These are phyloP conservation scores for Colletotrichum orchidophilum DNA, from an alignment of 2,329 filamentous ascomycete genomes.

Conservation along the genomic window DNA sequence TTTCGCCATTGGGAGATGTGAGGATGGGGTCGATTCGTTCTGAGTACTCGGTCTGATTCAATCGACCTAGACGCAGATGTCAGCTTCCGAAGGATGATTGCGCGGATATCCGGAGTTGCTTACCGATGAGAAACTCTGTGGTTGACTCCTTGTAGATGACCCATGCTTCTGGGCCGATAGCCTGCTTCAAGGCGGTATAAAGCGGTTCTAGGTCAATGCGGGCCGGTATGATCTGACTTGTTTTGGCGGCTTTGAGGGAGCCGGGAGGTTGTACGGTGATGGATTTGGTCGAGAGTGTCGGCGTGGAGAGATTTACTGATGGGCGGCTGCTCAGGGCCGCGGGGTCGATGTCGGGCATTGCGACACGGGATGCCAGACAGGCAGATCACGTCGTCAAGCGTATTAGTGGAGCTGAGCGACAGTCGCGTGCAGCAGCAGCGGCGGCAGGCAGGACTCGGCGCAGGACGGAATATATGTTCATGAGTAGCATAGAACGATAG, in stretches of 20 bases:
- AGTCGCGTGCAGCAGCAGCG: conserved; percentile 57
- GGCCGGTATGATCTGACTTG: conserved; percentile 69
- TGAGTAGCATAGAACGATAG: conserved; percentile 54
- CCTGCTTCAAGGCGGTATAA: conserved; percentile 68
- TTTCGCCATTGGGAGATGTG: conserved; percentile 64
- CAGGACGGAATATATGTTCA: conserved; percentile 52
- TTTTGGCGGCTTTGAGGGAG: conserved; percentile 63
- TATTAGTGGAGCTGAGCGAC: conserved; percentile 33
- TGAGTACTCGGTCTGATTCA: conserved; percentile 70
- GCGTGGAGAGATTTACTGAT: conserved; percentile 65
- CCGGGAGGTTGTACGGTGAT: conserved; percentile 62
- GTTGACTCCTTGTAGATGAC: conserved; percentile 70
- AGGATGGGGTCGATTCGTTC: conserved; percentile 69
- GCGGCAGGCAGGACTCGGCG: conserved; percentile 49
- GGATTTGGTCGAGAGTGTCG: conserved; percentile 66
- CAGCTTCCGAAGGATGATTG: not conserved
- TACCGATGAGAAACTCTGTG: conserved; percentile 71
- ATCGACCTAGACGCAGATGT: conserved; percentile 57
- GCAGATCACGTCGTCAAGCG: conserved; percentile 31
- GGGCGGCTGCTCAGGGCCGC: conserved; percentile 74
- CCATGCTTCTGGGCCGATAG: conserved; percentile 71
- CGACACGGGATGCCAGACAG: conserved; percentile 33
- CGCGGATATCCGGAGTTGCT: not conserved
- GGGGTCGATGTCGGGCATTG: conserved; percentile 77
- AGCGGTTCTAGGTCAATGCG: conserved; percentile 75